These are phyloP conservation scores for Lojkania enalia DNA, from an alignment of 2,329 filamentous ascomycete genomes.

Conservation along the genomic window DNA sequence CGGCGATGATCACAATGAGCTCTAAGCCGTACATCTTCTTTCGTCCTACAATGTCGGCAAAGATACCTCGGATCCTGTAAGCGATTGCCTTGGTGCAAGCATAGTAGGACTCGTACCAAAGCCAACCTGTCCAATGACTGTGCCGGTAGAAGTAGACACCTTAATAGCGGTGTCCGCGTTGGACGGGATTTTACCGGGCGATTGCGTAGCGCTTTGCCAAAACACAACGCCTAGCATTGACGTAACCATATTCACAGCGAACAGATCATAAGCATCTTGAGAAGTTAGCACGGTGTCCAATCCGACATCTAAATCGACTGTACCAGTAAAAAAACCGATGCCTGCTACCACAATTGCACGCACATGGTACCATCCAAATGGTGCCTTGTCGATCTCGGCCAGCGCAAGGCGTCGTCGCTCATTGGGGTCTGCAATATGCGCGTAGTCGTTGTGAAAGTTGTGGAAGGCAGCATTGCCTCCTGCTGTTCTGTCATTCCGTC, in stretches of 20 bases:
- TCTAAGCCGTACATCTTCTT: constrained; percentile 77
- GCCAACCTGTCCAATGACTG: constrained; percentile 77
- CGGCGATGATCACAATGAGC: constrained; percentile 45
- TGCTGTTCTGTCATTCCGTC: not conserved
- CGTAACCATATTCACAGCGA: constrained; percentile 58
- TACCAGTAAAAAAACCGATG: constrained; percentile 87
- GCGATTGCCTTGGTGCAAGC: not conserved
- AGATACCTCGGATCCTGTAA: constrained; percentile 23
- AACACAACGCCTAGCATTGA: constrained; percentile 81
- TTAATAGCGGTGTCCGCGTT: constrained; percentile 80
- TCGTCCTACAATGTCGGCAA: constrained; percentile 77
- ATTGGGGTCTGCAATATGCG: constrained; percentile 39
- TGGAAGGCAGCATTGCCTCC: constrained; percentile 12
- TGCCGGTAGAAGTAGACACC: constrained; percentile 79
- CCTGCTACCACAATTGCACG: constrained; percentile 77
- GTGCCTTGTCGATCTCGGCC: constrained; percentile 42
- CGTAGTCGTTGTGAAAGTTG: constrained; percentile 15
- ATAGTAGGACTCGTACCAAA: constrained; percentile 51
- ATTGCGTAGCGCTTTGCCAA: constrained; percentile 57
- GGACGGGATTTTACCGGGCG: constrained; percentile 58
- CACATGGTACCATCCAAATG: constrained; percentile 67
- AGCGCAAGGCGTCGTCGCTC: constrained; percentile 42
- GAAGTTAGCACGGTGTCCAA: constrained; percentile 10
- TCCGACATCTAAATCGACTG: constrained; percentile 46
- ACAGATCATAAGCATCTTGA: constrained; percentile 61